Conservation (phyloP, 495 filamentous ascomycete genomes). For the Amorphotheca resinae region DNA sequence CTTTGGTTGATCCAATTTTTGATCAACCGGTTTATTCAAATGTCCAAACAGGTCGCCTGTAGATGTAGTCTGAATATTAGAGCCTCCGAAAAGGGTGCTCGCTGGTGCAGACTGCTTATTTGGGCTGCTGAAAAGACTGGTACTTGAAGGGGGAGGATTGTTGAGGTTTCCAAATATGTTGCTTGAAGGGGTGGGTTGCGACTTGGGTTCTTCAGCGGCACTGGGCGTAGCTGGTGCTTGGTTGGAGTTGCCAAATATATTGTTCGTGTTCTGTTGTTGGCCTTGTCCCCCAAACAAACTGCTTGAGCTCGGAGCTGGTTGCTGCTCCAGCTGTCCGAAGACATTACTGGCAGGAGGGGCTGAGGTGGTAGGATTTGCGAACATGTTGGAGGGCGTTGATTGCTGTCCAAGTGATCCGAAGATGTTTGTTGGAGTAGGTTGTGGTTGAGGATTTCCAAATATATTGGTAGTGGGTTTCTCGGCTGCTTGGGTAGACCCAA, state of each 20-base stretch:
- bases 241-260: not conserved
- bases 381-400: slow-evolving; percentile 1
- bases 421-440: not conserved
- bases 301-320: slow-evolving; percentile 1
- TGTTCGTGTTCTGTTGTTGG: slow-evolving; percentile 3
- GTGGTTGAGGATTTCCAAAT: slow-evolving; percentile 2
- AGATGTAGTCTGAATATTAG: not conserved
- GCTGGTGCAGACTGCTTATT: not conserved
- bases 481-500: slow-evolving; percentile 1
- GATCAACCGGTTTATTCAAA: slow-evolving; percentile 13
- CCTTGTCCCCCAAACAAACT: slow-evolving; percentile 8
- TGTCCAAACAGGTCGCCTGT: slow-evolving; percentile 3
- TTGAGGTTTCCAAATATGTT: slow-evolving; percentile 5
- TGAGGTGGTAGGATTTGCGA: not conserved
- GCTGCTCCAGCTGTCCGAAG: slow-evolving; percentile 16
- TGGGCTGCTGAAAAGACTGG: not conserved
- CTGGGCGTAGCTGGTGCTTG: not conserved
- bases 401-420: not conserved
- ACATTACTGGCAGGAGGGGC: slow-evolving; percentile 7
- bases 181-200: not conserved
- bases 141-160: not conserved
- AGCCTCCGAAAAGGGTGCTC: not conserved
- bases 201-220: not conserved
- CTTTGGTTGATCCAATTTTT: slow-evolving; percentile 3
- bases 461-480: slow-evolving; percentile 2